phyloP scores from a whole-genome alignment of 768 basidiomycete genomes.

The Naganishia antarctica region DNA sequence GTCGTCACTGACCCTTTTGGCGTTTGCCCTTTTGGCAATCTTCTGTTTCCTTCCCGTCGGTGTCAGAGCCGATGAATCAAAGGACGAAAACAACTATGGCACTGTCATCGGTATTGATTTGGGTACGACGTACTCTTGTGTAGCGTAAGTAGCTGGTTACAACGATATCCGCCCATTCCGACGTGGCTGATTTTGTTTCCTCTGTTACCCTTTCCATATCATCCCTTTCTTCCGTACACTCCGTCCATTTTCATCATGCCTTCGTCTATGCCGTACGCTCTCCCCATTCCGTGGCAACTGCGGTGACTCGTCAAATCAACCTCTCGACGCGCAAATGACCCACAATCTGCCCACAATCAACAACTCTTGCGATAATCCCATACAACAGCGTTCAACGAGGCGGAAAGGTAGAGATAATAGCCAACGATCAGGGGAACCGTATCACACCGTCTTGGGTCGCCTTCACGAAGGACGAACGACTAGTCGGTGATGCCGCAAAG shows the following conservation, averaged over 20 bases:
- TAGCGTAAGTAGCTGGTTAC: constrained; percentile 61
- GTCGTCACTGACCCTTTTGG: constrained; percentile 48
- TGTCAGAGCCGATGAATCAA: constrained; percentile 61
- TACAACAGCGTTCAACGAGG: constrained; percentile 72
- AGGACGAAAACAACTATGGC: constrained; percentile 66
- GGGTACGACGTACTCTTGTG: constrained; percentile 95
- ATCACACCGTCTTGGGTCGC: constrained; percentile 84
- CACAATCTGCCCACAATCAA: not conserved
- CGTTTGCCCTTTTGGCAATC: constrained; percentile 62
- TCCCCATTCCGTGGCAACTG: too few species aligned
- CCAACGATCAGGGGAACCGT: constrained; percentile 83
- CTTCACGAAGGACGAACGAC: constrained; percentile 73
- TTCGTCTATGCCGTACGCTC: too few species aligned
- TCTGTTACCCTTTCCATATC: not conserved
- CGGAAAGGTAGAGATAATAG: constrained; percentile 82
- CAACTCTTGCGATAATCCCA: not conserved
- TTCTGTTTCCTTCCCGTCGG: constrained; percentile 65
- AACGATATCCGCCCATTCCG: not conserved
- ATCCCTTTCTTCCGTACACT: constrained; percentile 8
- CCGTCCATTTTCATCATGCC: not conserved
- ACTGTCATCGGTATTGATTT: constrained; percentile 83
- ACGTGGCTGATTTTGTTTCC: not conserved
- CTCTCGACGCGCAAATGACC: constrained; percentile 11
- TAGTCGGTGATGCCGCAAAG: constrained; percentile 91
- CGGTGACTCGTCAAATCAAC: not conserved